A percentile compares a stretch with the other conserved stretches of the same genome.
Evolutionary conservation across 228 moss, liverwort and hornwort species (phyloP).

Genomic region (Sphagnum magellanicum): DNA sequence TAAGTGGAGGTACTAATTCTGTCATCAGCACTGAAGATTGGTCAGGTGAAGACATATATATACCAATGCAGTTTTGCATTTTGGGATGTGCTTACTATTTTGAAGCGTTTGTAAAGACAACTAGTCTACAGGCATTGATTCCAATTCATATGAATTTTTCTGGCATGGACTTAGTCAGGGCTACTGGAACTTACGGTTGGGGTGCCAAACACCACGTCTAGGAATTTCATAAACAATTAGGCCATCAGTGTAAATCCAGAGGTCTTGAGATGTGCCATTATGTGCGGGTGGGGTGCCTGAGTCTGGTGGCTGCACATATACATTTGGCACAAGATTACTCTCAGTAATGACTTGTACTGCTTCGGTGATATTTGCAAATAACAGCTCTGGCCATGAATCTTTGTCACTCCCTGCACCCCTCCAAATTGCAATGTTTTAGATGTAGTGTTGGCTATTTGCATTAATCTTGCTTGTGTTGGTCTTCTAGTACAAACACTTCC

Average conservation of each 20-base stretch:
- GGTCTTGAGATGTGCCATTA: slow-evolving; percentile 10
- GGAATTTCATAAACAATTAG: slow-evolving; percentile 29
- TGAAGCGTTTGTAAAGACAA: too few relatives aligned
- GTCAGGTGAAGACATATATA: too few relatives aligned
- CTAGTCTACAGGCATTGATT: too few relatives aligned
- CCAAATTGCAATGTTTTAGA: background rate
- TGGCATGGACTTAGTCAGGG: too few relatives aligned
- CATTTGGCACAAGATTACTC: slow-evolving; percentile 28
- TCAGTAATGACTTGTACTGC: slow-evolving; percentile 12
- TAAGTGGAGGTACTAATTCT: background rate
- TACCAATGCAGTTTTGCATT: too few relatives aligned
- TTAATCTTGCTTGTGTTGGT: too few relatives aligned
- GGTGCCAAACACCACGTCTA: slow-evolving; percentile 37
- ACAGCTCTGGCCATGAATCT: slow-evolving; percentile 58
- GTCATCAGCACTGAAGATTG: too few relatives aligned
- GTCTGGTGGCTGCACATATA: slow-evolving; percentile 27
- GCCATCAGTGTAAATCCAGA: slow-evolving; percentile 51
- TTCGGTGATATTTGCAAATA: slow-evolving; percentile 9
- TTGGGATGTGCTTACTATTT: too few relatives aligned
- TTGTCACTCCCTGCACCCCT: slow-evolving; percentile 33
- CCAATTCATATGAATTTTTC: too few relatives aligned
- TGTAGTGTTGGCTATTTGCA: too few relatives aligned
- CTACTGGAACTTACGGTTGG: slow-evolving; percentile 28
- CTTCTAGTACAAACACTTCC: too few relatives aligned
- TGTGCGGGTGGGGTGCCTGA: slow-evolving; percentile 10